Evolutionary conservation across 805 yeast species (phyloP), one percentile per base, ranked within the genome.

Genomic region (Cyberlindnera sargentensis): DNA sequence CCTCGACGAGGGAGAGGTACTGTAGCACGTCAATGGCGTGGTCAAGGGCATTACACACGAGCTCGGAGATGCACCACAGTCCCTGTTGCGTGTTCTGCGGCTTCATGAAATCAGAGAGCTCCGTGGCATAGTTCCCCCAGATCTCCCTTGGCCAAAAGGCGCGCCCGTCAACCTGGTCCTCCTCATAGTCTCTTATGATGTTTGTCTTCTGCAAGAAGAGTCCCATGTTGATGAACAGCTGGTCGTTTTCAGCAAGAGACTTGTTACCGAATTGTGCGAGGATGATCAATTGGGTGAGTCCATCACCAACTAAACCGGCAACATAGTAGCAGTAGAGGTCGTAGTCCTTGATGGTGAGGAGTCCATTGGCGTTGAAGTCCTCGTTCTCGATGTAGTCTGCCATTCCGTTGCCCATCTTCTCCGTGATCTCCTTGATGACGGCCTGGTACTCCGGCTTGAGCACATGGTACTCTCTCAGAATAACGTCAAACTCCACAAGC

Each of bases 251-350:
- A n/a, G 67, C 59, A 36, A 80, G 64, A 26, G 70, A 70, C 1
- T 68, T 61, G 44, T 79, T 76, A 34, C 85, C 84, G 58, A 86
- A 88, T 11, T 71, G 62, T 27, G 96, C 95, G 36, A 79, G 71
- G 20, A 85, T 82, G 55, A 88, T 78, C 64, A 93, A 70, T 49
- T 84, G 76, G 8, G 98, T 89, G 53, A 89, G 71, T 3, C 99
- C 99, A 59, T 89, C 96, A 45, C 99, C 99, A 34, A 93, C 98
- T 42, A 93, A 72, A 2, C 99, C 99, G 2, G 99, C 99, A 46
- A 93, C 99, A 58, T 90, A 87, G 66, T 90, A 90, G 66, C 99
- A 93, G 70, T 93, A 93, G 48, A 83, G 71, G 61, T 93, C 90
- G 61, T 84, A 93, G 59, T 89, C 98, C 47, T 75, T 70, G 37